Evolutionary conservation across 257 asterid genomes (phyloP).

Genomic region (Buddleja alternifolia): DNA sequence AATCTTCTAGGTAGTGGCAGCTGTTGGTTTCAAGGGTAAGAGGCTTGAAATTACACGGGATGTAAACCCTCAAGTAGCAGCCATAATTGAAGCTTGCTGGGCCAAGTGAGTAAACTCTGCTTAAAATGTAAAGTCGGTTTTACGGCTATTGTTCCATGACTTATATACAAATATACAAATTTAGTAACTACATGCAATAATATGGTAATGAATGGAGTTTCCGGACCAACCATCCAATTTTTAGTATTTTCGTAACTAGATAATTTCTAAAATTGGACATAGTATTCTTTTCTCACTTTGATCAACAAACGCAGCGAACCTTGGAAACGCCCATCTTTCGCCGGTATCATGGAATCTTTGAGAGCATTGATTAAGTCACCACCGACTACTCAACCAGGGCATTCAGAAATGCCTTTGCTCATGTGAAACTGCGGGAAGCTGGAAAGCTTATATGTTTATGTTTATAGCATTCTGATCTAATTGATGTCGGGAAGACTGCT

Average conservation of each 20-base stretch:
- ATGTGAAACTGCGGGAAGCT: constrained; percentile 36
- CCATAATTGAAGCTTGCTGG: constrained; percentile 86
- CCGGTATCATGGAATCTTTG: constrained; percentile 83
- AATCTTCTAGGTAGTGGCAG: constrained; percentile 82
- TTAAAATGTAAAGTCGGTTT: constrained; percentile 26
- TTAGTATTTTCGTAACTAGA: constrained; percentile 10
- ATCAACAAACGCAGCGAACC: constrained; percentile 69
- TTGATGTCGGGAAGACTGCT: constrained; percentile 28
- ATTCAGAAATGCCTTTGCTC: constrained; percentile 48
- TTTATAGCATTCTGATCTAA: constrained; percentile 28
- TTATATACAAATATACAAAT: not conserved
- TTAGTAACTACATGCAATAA: constrained; percentile 10
- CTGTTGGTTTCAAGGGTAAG: constrained; percentile 82
- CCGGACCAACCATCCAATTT: not conserved
- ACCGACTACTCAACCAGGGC: constrained; percentile 53
- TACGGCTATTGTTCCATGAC: not conserved
- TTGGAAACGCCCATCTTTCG: constrained; percentile 89
- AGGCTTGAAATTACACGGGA: constrained; percentile 83
- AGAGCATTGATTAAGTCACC: constrained; percentile 58
- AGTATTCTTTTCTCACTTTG: constrained; percentile 23
- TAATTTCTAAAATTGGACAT: constrained; percentile 3
- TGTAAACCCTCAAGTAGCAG: constrained; percentile 76
- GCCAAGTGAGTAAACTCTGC: constrained; percentile 61
- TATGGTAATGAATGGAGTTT: not conserved
- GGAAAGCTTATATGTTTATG: constrained; percentile 19